Conservation (phyloP, 345 rosid genomes). For the Eucalyptus victrix region DNA sequence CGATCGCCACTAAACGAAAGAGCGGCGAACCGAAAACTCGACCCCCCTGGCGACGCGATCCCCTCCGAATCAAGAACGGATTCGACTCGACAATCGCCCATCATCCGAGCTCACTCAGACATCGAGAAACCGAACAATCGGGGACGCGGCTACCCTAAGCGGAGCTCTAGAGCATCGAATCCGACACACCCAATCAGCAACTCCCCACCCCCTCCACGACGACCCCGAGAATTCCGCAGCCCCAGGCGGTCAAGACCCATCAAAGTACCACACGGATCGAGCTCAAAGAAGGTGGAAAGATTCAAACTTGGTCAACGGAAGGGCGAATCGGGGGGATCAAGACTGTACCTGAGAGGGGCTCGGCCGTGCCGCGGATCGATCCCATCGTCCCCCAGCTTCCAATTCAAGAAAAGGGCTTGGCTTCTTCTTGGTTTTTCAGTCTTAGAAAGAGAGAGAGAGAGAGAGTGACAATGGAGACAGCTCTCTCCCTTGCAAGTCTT, state of each 20-base stretch:
- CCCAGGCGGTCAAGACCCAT: not conserved
- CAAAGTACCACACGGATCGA: not conserved
- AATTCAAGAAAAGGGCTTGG: not conserved
- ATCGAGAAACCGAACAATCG: not conserved
- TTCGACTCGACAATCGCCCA: not conserved
- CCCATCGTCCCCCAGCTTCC: not conserved
- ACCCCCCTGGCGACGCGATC: not conserved
- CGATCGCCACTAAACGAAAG: not conserved
- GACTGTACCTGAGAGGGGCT: not conserved
- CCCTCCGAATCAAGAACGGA: not conserved
- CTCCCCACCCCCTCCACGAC: not conserved
- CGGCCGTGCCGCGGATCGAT: not conserved
- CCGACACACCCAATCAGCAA: not conserved
- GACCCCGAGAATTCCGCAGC: not conserved
- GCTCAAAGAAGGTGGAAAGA: not conserved
- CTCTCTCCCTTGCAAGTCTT: not conserved
- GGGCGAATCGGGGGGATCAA: not conserved
- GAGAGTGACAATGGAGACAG: not conserved
- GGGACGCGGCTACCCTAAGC: not conserved
- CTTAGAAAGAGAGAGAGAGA: not conserved
- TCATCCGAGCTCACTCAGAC: not conserved
- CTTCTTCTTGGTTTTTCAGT: not conserved
- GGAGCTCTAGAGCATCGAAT: not conserved
- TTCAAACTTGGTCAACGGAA: not conserved
- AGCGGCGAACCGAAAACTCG: not conserved